Evolutionary conservation across 106 monocot species (phyloP).

Genomic region (Platanthera guangdongensis): DNA sequence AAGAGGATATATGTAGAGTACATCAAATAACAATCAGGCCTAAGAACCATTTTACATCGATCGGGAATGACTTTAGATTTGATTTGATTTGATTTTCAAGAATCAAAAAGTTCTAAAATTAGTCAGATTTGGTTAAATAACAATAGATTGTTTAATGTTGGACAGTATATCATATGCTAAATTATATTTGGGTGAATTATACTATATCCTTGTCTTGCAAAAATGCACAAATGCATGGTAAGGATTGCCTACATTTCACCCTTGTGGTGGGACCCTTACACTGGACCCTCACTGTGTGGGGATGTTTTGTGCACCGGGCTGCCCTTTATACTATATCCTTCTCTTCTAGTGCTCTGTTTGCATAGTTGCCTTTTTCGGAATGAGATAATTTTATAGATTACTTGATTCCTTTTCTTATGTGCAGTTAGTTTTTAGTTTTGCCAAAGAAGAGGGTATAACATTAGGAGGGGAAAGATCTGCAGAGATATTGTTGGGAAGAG

Average conservation of each 20-base stretch:
- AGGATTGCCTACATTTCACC: too few relatives aligned
- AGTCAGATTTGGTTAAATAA: background rate
- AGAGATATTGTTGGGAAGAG: slow-evolving; percentile 74
- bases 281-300: too few relatives aligned
- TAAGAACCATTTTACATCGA: background rate
- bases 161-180: background rate
- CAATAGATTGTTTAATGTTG: background rate
- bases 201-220: too few relatives aligned
- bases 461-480: slow-evolving; percentile 42
- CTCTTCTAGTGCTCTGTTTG: background rate
- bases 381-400: background rate
- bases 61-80: background rate
- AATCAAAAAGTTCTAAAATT: background rate
- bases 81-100: background rate
- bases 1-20: too few relatives aligned
- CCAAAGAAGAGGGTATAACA: slow-evolving; percentile 57
- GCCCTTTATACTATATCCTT: background rate
- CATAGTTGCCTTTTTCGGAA: background rate
- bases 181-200: background rate
- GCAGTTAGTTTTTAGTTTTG: slow-evolving; percentile 61
- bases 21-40: too few relatives aligned
- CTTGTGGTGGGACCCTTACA: too few relatives aligned
- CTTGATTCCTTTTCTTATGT: background rate
- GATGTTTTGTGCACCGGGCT: too few relatives aligned
- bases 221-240: too few relatives aligned